Conservation (phyloP, 352 stramenopile species). For the Detonula confervacea region DNA sequence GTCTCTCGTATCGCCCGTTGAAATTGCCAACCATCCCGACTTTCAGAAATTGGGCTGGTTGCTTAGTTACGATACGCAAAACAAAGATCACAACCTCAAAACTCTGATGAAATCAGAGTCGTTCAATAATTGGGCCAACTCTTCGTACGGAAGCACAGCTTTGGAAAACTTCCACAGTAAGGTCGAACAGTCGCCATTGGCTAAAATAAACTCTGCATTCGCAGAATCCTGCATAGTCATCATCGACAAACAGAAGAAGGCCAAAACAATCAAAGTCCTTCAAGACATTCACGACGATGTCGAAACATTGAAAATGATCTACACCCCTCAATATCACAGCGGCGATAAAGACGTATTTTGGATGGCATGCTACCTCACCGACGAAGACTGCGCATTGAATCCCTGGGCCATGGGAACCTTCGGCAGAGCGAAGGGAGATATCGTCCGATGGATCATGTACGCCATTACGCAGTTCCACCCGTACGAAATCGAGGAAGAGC, state of each 20-base stretch:
- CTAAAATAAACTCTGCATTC: neutral
- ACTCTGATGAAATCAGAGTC: neutral
- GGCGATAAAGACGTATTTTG: neutral
- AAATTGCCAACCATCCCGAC: neutral
- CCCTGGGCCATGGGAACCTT: neutral
- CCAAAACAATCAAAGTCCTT: neutral
- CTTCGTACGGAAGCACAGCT: neutral
- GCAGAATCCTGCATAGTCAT: neutral
- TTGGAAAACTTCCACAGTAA: neutral
- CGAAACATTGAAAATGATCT: neutral
- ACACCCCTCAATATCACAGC: neutral
- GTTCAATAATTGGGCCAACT: neutral
- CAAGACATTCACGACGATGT: neutral
- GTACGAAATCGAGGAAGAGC: neutral
- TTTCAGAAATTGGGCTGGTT: neutral
- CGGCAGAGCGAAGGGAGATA: neutral
- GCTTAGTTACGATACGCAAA: neutral
- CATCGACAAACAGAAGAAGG: neutral
- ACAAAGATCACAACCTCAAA: neutral
- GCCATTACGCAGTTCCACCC: neutral
- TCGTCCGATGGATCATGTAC: neutral
- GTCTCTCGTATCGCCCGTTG: neutral
- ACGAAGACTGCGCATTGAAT: neutral
- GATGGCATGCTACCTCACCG: neutral
- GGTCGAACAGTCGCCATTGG: neutral